Evolutionary conservation across 768 basidiomycete species (phyloP).

Genomic region (Calocera cornea): DNA sequence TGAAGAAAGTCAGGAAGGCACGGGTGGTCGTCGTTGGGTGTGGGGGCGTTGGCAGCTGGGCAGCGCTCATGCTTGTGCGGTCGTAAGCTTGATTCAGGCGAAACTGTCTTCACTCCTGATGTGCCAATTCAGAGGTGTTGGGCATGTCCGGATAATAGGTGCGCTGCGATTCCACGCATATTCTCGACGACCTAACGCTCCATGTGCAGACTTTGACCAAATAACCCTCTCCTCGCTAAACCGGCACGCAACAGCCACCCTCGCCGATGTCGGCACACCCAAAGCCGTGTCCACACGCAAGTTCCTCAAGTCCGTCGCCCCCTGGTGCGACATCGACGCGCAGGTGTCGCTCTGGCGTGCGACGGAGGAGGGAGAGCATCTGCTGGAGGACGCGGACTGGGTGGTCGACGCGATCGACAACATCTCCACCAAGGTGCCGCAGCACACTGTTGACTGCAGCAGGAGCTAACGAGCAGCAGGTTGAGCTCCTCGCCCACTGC

Average conservation of each 20-base stretch:
- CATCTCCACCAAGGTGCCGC: constrained; percentile 63
- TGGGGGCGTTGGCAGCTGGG: constrained; percentile 95
- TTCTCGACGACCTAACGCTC: constrained; percentile 15
- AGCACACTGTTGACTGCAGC: background rate
- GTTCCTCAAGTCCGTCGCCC: constrained; percentile 52
- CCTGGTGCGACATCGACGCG: constrained; percentile 79
- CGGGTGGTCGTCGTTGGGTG: constrained; percentile 84
- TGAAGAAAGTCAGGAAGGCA: constrained; percentile 59
- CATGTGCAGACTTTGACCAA: constrained; percentile 68
- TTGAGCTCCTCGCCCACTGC: constrained; percentile 84
- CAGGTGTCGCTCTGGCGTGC: constrained; percentile 74
- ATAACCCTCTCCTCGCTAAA: constrained; percentile 92
- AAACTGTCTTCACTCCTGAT: background rate
- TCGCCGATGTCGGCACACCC: constrained; percentile 84
- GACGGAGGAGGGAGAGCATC: constrained; percentile 43
- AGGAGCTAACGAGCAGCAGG: constrained; percentile 22
- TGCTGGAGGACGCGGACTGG: constrained; percentile 80
- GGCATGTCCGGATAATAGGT: constrained; percentile 54
- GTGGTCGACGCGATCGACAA: constrained; percentile 98
- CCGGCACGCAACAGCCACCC: constrained; percentile 77
- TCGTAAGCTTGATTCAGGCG: constrained; percentile 43
- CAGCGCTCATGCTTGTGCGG: constrained; percentile 80
- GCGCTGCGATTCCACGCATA: background rate
- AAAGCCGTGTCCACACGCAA: constrained; percentile 62
- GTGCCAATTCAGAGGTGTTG: constrained; percentile 42